Evolutionary conservation across 805 yeast species (phyloP), one percentile per base, ranked within the genome.

Genomic region (Hanseniaspora vineae): DNA sequence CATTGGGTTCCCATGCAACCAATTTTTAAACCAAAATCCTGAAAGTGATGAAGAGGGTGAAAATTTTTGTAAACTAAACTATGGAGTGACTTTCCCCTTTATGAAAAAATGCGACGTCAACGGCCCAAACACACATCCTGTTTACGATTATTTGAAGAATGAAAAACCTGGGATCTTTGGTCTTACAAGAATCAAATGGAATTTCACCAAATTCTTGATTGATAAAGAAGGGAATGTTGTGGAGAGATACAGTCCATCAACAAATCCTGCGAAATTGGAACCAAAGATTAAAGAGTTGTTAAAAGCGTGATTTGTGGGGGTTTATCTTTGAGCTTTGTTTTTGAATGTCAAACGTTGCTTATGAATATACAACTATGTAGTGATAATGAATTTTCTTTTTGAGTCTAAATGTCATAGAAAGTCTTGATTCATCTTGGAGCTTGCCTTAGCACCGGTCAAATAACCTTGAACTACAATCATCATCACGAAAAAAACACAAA

Each of bases 81-180:
- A 80, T 63, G 96, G 96, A 47, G 97, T 90, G 40, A 70, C 83
- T 15, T 90, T 92, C 81, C 96, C 96, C 31, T 75, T 90, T 32
- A 68, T 90, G 76, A 73, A 76, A 62, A 90, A 89, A 72, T 65
- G 88, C 50, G 88, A 89, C 40, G 97, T 92, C 55, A 92, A 90
- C 64, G 98, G 98, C 46, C 66, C 72, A 51, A 67, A 78, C 42
- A 79, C 86, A 17, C 89, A 84, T 60, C 86, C 90, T 17, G 88
- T 90, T 35, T 90, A 79, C 68, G 69, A 75, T 58, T 89, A 64
- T 70, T 74, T 90, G 63, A 90, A 92, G 71, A 57, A 67, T 40
- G 62, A 77, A 75, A 72, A 78, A 72, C 55, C 71, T 5, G 79
- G 78, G 13, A 49, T 68, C 39, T 67, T 83, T 19, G 90, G 95